Conservation (phyloP, 2,329 filamentous ascomycete genomes). For the Geoglossum cookeanum region DNA sequence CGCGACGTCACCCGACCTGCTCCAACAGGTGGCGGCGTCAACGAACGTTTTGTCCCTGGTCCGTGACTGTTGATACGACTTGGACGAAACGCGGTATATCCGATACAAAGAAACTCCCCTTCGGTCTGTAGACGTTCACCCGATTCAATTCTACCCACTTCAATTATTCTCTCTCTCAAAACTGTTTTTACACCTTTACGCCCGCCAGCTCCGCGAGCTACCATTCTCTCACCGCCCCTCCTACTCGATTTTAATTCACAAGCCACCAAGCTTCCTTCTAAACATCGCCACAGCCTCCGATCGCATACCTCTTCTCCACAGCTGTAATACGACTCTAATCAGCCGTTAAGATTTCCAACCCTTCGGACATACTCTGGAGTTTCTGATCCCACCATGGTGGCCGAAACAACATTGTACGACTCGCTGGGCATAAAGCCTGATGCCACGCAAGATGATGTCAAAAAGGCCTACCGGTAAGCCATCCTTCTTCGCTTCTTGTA, state of each 20-base stretch:
- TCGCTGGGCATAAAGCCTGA: slow-evolving; percentile 58
- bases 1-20: not conserved
- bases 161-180: not conserved
- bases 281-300: not conserved
- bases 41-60: not conserved
- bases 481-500: slow-evolving; percentile 1
- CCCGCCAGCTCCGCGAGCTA: not conserved
- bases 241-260: not conserved
- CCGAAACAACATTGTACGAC: slow-evolving; percentile 92
- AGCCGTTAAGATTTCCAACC: not conserved
- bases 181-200: not conserved
- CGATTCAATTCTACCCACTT: not conserved
- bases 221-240: not conserved
- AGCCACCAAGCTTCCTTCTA: not conserved
- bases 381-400: slow-evolving; percentile 45
- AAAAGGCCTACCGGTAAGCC: slow-evolving; percentile 75
- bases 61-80: not conserved
- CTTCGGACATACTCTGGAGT: not conserved
- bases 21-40: not conserved
- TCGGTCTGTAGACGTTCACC: not conserved
- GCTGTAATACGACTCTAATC: not conserved
- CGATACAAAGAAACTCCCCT: not conserved
- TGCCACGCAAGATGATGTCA: slow-evolving; percentile 83
- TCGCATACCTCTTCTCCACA: not conserved
- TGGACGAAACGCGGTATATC: not conserved